These are phyloP conservation scores for Candida silvicultrix DNA, from an alignment of 805 yeast species.

Conservation along the genomic window DNA sequence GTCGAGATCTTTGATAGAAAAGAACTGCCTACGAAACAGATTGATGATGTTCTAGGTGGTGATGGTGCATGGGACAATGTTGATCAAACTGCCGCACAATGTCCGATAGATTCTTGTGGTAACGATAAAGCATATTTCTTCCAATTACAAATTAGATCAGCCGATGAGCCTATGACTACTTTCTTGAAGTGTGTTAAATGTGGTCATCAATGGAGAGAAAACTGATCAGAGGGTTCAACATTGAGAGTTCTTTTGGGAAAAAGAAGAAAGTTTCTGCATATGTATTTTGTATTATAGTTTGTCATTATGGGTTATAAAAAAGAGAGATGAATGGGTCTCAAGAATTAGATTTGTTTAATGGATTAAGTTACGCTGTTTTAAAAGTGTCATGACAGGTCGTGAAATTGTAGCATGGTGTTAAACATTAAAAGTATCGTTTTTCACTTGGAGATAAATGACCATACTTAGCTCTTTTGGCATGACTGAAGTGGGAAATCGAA, in stretches of 20 bases:
- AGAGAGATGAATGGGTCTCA: no score
- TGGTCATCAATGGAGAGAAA: conserved; percentile 95
- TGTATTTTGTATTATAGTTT: background rate
- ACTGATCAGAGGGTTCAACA: conserved; percentile 32
- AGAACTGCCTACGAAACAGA: conserved; percentile 76
- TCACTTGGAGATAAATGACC: no score
- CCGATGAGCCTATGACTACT: conserved; percentile 99
- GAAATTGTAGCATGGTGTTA: background rate
- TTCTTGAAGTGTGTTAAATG: conserved; percentile 90
- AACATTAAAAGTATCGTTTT: no score
- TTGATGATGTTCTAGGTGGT: conserved; percentile 95
- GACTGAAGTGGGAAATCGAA: background rate
- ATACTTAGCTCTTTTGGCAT: background rate
- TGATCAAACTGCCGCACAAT: conserved; percentile 89
- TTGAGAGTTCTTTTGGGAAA: background rate
- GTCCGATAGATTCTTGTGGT: conserved; percentile 85
- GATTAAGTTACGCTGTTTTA: background rate
- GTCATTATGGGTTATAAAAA: background rate
- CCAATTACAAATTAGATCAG: conserved; percentile 94
- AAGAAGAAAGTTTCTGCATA: background rate
- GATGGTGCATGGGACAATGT: conserved; percentile 99
- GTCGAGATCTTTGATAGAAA: conserved; percentile 82
- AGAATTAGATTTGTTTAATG: background rate
- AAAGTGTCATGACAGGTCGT: background rate
- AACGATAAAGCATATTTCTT: conserved; percentile 91